phyloP scores from a whole-genome alignment of 352 stramenopile species.

The Globisporangium paddicum region DNA sequence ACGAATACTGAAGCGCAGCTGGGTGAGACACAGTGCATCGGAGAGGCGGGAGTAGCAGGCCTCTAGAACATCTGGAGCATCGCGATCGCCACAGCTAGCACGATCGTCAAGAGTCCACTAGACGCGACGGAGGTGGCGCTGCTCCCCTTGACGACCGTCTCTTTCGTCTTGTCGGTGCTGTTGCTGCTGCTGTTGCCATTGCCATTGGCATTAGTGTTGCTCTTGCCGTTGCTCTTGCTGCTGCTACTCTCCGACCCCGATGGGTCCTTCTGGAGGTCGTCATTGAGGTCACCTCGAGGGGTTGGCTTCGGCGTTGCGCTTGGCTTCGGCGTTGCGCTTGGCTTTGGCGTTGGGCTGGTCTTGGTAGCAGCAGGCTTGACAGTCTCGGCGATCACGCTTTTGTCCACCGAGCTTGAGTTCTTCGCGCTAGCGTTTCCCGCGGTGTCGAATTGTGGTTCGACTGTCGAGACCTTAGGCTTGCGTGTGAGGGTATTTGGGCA shows the following conservation, averaged over 20 bases:
- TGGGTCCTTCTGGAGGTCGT: no score
- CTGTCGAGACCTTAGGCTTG: background rate
- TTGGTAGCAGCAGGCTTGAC: background rate
- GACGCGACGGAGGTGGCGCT: background rate
- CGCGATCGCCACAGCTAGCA: background rate
- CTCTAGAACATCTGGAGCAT: conserved; percentile 12
- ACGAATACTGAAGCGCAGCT: background rate
- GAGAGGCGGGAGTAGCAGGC: no score
- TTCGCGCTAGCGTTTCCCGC: background rate
- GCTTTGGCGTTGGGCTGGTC: background rate
- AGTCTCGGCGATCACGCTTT: background rate
- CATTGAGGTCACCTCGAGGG: no score
- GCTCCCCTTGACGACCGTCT: background rate
- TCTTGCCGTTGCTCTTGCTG: background rate
- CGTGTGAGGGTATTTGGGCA: background rate
- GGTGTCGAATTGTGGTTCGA: background rate
- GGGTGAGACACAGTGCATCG: background rate
- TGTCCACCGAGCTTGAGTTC: background rate
- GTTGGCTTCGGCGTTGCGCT: background rate
- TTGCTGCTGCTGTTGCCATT: no score
- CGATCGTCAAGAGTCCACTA: background rate
- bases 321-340: background rate
- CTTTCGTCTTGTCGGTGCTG: background rate
- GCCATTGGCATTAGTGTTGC: no score
- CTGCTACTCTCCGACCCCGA: no score